These are phyloP conservation scores for Imleria badia DNA, from an alignment of 768 basidiomycete genomes.

Conservation along the genomic window DNA sequence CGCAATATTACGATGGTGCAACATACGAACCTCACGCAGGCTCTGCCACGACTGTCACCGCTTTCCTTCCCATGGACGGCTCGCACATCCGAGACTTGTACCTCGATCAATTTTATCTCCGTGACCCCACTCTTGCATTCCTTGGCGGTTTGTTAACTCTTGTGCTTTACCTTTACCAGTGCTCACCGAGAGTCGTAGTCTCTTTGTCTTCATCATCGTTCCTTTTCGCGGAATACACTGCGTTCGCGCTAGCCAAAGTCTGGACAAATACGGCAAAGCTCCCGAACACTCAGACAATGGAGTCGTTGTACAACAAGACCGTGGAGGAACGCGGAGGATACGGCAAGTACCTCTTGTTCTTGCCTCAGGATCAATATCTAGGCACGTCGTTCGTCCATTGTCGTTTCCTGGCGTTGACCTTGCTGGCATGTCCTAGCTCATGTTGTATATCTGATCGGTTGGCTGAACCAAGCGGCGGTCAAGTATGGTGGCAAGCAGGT, in stretches of 20 bases:
- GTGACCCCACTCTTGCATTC: constrained; percentile 16
- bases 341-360: constrained; percentile 1
- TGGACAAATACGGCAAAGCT: constrained; percentile 16
- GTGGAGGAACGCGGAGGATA: constrained; percentile 15
- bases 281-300: neutral
- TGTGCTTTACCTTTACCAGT: too few species aligned
- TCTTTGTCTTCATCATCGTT: too few species aligned
- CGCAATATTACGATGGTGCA: constrained; percentile 20
- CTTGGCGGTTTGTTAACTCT: too few species aligned
- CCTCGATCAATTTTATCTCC: constrained; percentile 13
- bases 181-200: too few species aligned
- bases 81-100: constrained; percentile 13
- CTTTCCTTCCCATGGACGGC: constrained; percentile 9
- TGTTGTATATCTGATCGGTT: neutral
- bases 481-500: constrained; percentile 21
- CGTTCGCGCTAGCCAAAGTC: constrained; percentile 14
- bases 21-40: too few species aligned
- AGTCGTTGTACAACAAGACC: neutral
- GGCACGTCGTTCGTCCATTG: neutral
- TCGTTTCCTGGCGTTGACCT: neutral
- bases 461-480: too few species aligned
- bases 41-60: neutral
- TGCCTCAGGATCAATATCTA: neutral
- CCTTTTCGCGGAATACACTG: constrained; percentile 1
- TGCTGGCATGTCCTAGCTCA: neutral